A percentile compares a stretch with the other conserved stretches of the same genome.
Conservation (phyloP, 371 early-diverging fungal genomes). For the Rhizomucor miehei region DNA sequence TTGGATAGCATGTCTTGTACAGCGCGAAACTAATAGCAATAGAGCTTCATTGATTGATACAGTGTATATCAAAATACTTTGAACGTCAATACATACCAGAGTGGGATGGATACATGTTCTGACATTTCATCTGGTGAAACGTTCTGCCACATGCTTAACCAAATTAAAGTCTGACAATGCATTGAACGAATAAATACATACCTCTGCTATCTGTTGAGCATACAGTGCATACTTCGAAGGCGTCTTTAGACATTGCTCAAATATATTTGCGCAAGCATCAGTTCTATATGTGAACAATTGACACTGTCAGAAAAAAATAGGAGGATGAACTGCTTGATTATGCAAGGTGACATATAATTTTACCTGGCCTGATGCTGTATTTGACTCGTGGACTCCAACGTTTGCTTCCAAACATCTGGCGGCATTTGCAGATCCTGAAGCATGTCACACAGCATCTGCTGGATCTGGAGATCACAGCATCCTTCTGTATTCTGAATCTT, state of each 20-base stretch:
- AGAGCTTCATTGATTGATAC: background rate
- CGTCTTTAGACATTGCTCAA: constrained; percentile 7
- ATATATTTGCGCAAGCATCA: constrained; percentile 7
- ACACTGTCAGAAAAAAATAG: background rate
- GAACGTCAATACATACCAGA: background rate
- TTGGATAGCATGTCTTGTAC: constrained; percentile 7
- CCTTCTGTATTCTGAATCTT: constrained; percentile 16
- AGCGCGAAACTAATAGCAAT: constrained; percentile 8
- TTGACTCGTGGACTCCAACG: constrained; percentile 3
- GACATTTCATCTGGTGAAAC: constrained; percentile 3
- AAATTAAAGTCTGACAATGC: too few relatives aligned
- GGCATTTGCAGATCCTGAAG: constrained; percentile 17
- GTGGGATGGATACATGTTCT: constrained; percentile 7
- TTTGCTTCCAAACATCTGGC: constrained; percentile 8
- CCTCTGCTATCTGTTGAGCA: constrained; percentile 11
- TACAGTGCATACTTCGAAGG: constrained; percentile 8
- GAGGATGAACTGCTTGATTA: too few relatives aligned
- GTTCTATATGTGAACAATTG: background rate
- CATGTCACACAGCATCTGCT: constrained; percentile 13
- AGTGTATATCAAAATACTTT: background rate
- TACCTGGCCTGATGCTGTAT: constrained; percentile 8
- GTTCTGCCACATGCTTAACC: background rate
- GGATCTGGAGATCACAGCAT: constrained; percentile 12
- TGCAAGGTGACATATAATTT: background rate
- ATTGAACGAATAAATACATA: too few relatives aligned